A percentile compares a stretch with the other conserved stretches of the same genome.
Conservation (phyloP, 2,329 filamentous ascomycete species). For the Helminthosporium solani region DNA sequence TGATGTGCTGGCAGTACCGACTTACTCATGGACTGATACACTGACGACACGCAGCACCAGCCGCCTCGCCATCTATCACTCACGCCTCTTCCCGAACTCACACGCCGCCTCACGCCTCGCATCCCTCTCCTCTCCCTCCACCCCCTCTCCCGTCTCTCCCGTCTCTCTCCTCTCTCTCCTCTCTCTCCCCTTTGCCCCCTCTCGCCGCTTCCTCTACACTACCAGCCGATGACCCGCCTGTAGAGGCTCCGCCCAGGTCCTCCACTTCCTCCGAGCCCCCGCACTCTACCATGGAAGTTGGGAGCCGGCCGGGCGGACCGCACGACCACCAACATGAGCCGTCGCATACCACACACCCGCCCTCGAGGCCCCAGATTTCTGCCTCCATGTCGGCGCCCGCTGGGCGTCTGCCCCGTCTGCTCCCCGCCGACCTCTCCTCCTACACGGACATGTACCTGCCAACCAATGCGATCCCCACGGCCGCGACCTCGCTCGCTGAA, state of each 20-base stretch:
- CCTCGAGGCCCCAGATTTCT: slow-evolving; percentile 36
- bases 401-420: slow-evolving; percentile 53
- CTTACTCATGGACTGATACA: slow-evolving; percentile 13
- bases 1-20: slow-evolving; percentile 8
- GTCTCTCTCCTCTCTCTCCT: no score
- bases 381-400: slow-evolving; percentile 49
- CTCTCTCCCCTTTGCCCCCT: no score
- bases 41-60: slow-evolving; percentile 44
- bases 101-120: slow-evolving; percentile 48
- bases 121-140: no score
- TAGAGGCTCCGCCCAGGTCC: slow-evolving; percentile 53
- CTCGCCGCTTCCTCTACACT: slow-evolving; percentile 41
- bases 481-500: slow-evolving; percentile 71
- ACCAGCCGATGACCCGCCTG: slow-evolving; percentile 51
- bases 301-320: slow-evolving; percentile 37
- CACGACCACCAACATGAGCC: slow-evolving; percentile 27
- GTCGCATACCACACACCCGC: slow-evolving; percentile 1
- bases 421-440: slow-evolving; percentile 65
- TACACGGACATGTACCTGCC: slow-evolving; percentile 64
- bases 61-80: slow-evolving; percentile 54
- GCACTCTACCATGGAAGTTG: slow-evolving; percentile 31
- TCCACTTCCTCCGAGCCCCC: slow-evolving; percentile 34
- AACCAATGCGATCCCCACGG: slow-evolving; percentile 55
- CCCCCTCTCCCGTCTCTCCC: no score
- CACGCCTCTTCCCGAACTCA: slow-evolving; percentile 56